Base-by-base conservation (phyloP, 768 basidiomycete species). In the Leccinum obscurum region DNA sequence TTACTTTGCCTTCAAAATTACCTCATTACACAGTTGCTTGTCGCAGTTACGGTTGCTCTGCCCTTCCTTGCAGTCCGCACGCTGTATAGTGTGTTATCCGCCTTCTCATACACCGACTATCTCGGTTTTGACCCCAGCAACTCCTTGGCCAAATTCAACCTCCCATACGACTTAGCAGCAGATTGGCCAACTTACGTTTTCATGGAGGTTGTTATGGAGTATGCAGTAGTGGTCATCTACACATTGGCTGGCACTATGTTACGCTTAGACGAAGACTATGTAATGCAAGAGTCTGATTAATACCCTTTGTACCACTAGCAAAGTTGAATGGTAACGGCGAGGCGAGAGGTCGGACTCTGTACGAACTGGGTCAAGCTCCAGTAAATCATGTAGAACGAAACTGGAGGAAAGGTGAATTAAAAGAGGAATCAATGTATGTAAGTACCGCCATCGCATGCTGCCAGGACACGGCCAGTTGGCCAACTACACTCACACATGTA, bases 131-230 rank as follows among this genome's bases (percentile, higher is more conserved):
- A 37, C 11, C 61, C 62, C n/a, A 24, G 22, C 28, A 64, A 52
- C 30, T 0, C 26, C 26, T 77, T 88, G 6, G 79, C 79, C 37
- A 79, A 80, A 68, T 83, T 87, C 68, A 84, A 86, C 64, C n/a
- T n/a, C n/a, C 77, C 82, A 53, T 66, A 83, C 35, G 80, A n/a
- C 17, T 79, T 32, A 32, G 0, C 3, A 2, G 85, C 87, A 28
- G 70, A 80, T 58, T 88, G 84, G 85, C 70, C 80, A 52, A 64
- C 83, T 63, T 90, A 80, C 68, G 77, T 89, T 28, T 71, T 80
- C 57, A 81, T 89, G 76, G 80, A 80, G 10, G 74, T 86, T 32
- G 60, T 88, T 44, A 84, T 84, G 83, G 88, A 89, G 71, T 85
- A 77, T 64, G 67, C 78, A 39, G 76, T 81, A 13, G 77, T 78